Base-by-base conservation (phyloP, 1,139 yeast genomes). In the Lodderomyces metapsilosis region DNA sequence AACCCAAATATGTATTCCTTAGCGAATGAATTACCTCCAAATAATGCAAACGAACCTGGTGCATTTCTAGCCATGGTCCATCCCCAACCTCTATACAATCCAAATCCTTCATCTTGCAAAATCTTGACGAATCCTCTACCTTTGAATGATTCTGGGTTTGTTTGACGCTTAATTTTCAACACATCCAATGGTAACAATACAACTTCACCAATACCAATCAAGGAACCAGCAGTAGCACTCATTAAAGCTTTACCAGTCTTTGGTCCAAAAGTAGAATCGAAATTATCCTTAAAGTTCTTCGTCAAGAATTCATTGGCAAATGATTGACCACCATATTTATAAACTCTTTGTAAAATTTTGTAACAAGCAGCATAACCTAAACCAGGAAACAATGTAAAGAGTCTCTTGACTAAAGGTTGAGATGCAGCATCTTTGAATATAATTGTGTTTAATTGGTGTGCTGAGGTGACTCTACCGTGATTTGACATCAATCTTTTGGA, bases 1-100 rank as follows among this genome's bases (percentile, higher is more conserved):
- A 92, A 78, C 22, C 92, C 92, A 57, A 88, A 82, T 47, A 92
- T 80, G 71, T 88, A 94, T 68, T 92, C 98, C 70, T 92, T 94
- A 49, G 98, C 98, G 62, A 92, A 94, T 10, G 99, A 96, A 61
- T 92, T 89, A 70, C 98, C 99, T 53, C 99, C 99, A 55, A 92
- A 92, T 51, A 92, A 75, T 11, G 98, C 96, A 61, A 92, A 92
- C 2, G 97, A 88, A 44, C 99, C 99, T 31, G 99, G 99, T 3
- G 98, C 98, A 62, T 92, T 92, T 78, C 99, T 84, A 39, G 99
- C 99, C 54, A 95, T 96, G 48, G 99, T 92, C 99, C 99, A 92
- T 45, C 98, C 98, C 96, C 98, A 91, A 52, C 99, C 99, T 64
- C 97, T 80, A 74, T 92, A 92, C 57, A 92, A 76, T 30, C 92